These are phyloP conservation scores for Calonectria pseudoturangicola DNA, from an alignment of 2,329 filamentous ascomycete genomes.

Conservation along the genomic window DNA sequence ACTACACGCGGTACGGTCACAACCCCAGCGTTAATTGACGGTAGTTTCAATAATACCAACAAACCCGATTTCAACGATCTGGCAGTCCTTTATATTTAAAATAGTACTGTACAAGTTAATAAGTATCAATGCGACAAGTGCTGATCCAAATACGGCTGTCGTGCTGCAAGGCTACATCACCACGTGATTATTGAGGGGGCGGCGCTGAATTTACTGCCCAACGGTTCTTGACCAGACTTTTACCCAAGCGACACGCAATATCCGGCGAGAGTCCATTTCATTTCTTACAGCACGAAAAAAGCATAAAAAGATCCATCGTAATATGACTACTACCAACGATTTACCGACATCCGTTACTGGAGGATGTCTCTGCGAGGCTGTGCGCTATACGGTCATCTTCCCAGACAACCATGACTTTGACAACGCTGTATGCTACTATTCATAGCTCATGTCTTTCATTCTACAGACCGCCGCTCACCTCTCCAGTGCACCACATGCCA, in stretches of 20 bases:
- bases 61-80: neutral
- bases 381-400: conserved; percentile 3
- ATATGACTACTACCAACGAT: neutral
- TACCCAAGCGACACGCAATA: neutral
- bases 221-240: neutral
- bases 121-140: neutral
- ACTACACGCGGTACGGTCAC: neutral
- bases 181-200: neutral
- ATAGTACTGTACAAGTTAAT: no score
- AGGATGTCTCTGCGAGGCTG: conserved; percentile 14
- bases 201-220: neutral
- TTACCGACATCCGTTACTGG: conserved; percentile 15
- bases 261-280: no score
- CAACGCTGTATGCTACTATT: neutral
- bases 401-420: conserved; percentile 21
- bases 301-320: neutral
- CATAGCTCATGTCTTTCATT: neutral
- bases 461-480: neutral
- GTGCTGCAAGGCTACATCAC: neutral
- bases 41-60: neutral
- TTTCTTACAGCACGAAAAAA: neutral
- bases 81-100: neutral
- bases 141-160: neutral
- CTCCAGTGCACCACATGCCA: conserved; percentile 16
- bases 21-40: neutral